Evolutionary conservation across 1,284 basidiomycete species (phyloP), one percentile per base, ranked within the genome.

Genomic region (Heterobasidion parviporum): DNA sequence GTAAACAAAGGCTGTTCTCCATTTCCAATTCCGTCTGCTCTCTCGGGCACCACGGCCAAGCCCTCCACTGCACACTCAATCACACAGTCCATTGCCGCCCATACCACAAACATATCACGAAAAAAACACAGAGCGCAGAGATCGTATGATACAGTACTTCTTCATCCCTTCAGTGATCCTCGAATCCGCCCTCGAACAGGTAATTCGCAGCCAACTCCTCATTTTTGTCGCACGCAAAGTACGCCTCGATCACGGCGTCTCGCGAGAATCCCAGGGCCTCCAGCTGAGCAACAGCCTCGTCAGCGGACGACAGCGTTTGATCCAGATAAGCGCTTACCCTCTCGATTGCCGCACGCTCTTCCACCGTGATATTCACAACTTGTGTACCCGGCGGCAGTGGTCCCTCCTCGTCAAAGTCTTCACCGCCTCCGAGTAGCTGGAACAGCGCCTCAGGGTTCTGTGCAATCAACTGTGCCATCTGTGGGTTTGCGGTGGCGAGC

Each of bases 201-300:
- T 87, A 95, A 67, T 95, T 96, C 18, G 94, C 94, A 2, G 94
- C 93, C 46, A 95, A 73, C 69, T 96, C 93, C 72, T 98, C 94
- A 67, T 98, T 93, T 79, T 92, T 94, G 70, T 94, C 94, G 70
- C 94, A 97, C 6, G 87, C 86, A 72, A 94, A 81, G 73, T 91
- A 98, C 1, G 94, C 94, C 70, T 96, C 83, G 47, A 93, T 73
- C 5, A 80, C 94, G 0, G 76, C 74, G 53, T 93, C 79, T 49
- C 92, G 79, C 20, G 89, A 71, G 71, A 98, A 98, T 1, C 94
- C 94, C 54, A 98, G 82, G 2, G 76, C 86, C 71, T 92, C 82
- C 59, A 98, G 76, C 89, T 94, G 59, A 12, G 57, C 58, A 49
- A 56, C 61, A 45, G 26, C 26, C 26, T 26, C 5, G 4, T 26